phyloP scores from a whole-genome alignment of 495 filamentous ascomycete genomes.

The Tuber umbilicatum region DNA sequence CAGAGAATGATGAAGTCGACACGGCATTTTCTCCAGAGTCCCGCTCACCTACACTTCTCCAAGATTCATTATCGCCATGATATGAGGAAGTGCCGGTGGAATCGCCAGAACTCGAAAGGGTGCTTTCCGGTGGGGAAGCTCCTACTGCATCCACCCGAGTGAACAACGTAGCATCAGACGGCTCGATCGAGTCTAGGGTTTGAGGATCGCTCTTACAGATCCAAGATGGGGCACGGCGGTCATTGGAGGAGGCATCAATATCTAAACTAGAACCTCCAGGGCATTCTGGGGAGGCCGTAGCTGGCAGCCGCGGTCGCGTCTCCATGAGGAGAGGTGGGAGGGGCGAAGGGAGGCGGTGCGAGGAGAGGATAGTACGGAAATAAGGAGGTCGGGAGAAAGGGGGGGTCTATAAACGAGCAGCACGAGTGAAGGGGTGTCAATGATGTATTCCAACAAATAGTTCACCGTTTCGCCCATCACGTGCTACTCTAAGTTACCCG shows the following conservation, averaged over 20 bases:
- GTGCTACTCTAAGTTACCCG: background rate
- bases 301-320: background rate
- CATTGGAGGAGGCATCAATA: background rate
- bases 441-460: background rate
- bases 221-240: background rate
- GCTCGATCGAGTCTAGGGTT: conserved; percentile 18
- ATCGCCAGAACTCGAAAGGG: background rate
- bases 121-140: background rate
- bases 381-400: background rate
- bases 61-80: conserved; percentile 18
- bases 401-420: background rate
- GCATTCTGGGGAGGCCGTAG: background rate
- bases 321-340: background rate
- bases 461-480: background rate
- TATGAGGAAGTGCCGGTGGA: conserved; percentile 21
- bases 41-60: background rate
- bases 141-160: conserved; percentile 20
- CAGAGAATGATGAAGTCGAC: conserved; percentile 7
- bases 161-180: conserved; percentile 12
- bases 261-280: background rate
- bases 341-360: background rate
- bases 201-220: background rate
- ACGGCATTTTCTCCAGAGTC: conserved; percentile 11
- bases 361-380: background rate
- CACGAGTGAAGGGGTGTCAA: background rate